These are phyloP conservation scores for Colletotrichum acutatum DNA, from an alignment of 2,329 filamentous ascomycete species.

Conservation along the genomic window DNA sequence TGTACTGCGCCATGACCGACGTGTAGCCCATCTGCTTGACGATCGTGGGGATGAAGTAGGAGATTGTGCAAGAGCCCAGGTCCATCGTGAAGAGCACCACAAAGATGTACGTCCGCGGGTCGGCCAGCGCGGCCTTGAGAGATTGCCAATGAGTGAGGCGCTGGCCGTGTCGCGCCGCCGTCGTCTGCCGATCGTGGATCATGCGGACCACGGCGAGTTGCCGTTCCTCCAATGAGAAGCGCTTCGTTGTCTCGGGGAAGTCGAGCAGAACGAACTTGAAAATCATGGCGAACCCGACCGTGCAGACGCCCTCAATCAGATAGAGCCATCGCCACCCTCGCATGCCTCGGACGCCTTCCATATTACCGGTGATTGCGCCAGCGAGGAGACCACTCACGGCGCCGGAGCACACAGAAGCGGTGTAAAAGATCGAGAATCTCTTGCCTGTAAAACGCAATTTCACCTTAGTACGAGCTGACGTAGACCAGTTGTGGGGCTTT, in stretches of 20 bases:
- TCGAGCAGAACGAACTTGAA: conserved; percentile 59
- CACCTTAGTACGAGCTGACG: conserved; percentile 6
- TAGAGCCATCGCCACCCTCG: conserved; percentile 61
- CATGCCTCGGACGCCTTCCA: conserved; percentile 56
- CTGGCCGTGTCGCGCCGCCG: conserved; percentile 15
- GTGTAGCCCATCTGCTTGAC: conserved; percentile 60
- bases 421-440: conserved; percentile 63
- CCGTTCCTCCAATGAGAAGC: conserved; percentile 51
- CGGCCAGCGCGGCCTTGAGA: conserved; percentile 48
- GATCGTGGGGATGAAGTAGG: conserved; percentile 64
- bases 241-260: conserved; percentile 57
- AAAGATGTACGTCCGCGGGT: conserved; percentile 60
- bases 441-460: conserved; percentile 52
- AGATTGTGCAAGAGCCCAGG: conserved; percentile 52
- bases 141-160: conserved; percentile 43
- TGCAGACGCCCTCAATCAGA: conserved; percentile 48
- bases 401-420: conserved; percentile 61
- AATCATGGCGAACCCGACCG: conserved; percentile 52
- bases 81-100: conserved; percentile 60
- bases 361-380: conserved; percentile 54
- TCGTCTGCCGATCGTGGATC: conserved; percentile 30
- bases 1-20: conserved; percentile 56
- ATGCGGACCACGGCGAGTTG: conserved; percentile 53
- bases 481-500: background rate
- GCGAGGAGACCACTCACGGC: conserved; percentile 60